Base-by-base conservation (phyloP, 805 yeast species). In the Candida ficus region DNA sequence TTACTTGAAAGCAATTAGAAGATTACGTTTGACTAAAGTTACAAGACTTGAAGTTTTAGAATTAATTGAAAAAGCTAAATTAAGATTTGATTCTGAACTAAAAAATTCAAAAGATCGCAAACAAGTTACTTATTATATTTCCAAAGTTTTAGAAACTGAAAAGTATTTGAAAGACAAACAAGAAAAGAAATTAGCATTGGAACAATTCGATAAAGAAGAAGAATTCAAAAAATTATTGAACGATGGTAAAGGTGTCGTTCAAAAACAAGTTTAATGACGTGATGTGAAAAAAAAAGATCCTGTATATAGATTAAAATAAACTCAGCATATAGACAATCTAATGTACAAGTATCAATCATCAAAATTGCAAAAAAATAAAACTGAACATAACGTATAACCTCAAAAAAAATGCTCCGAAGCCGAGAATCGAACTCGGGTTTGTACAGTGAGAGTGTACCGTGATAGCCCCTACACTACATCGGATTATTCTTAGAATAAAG, bases 371-470 rank as follows among this genome's bases (percentile, higher is more conserved):
- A 20, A 31, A 18, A 19, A 18, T 20, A 10, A 16, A 23, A 22
- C 35, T n/a, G n/a, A n/a, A n/a, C n/a, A n/a, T n/a, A n/a, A n/a
- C n/a, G n/a, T n/a, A n/a, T n/a, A n/a, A n/a, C n/a, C n/a, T n/a
- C 42, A 37, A 45, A 47, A 50, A 45, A 40, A 25, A 27, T 33
- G 33, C 52, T 56, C 60, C 60, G 57, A 56, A 45, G 50, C 60
- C 56, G 60, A 52, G 60, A 56, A 54, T 56, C 60, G 60, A 56
- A 56, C 60, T 53, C 59, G 57, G 59, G 60, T 55, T 53, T 53
- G 54, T 49, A 52, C 60, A 51, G 58, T 54, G 60, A 56, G 60
- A 56, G 60, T 51, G 59, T 52, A 47, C 57, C 52, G 56, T 56
- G 60, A 46, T 56, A 56, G 57, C 60, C 60, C 50, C 60, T 56